phyloP scores from a whole-genome alignment of 2,329 filamentous ascomycete genomes.

The Domatiomyces catenatus region DNA sequence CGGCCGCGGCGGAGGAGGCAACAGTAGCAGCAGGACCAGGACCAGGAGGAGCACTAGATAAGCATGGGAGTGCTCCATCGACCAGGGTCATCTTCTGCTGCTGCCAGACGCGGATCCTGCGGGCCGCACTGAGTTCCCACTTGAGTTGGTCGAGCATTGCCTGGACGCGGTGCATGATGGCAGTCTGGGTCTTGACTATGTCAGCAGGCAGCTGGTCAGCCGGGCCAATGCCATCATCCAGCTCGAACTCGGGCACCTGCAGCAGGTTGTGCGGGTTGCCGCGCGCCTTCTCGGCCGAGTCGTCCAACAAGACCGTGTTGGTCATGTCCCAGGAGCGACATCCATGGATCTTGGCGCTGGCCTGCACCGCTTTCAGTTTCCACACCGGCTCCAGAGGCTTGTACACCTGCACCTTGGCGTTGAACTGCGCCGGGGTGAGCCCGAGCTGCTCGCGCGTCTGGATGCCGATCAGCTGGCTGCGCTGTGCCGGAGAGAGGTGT shows the following conservation, averaged over 20 bases:
- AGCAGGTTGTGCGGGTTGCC: slow-evolving; percentile 75
- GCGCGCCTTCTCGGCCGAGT: slow-evolving; percentile 62
- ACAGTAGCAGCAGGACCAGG: too few relatives aligned
- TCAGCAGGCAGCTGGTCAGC: slow-evolving; percentile 13
- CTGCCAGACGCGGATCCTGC: slow-evolving; percentile 25
- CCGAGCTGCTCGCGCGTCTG: slow-evolving; percentile 70
- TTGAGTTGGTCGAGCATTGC: slow-evolving; percentile 38
- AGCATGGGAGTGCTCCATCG: not conserved
- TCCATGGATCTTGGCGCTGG: slow-evolving; percentile 23
- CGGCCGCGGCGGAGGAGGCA: too few relatives aligned
- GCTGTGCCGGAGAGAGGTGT: slow-evolving; percentile 30
- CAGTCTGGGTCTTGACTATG: slow-evolving; percentile 28
- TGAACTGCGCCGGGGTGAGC: slow-evolving; percentile 50
- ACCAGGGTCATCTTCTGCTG: not conserved
- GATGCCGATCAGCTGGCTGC: slow-evolving; percentile 44
- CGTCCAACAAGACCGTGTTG: slow-evolving; percentile 84
- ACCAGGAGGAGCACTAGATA: too few relatives aligned
- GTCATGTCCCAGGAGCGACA: slow-evolving; percentile 51
- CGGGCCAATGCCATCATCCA: slow-evolving; percentile 15
- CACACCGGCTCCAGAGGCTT: slow-evolving; percentile 68
- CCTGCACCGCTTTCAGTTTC: slow-evolving; percentile 34
- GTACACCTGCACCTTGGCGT: slow-evolving; percentile 65
- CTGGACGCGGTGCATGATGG: slow-evolving; percentile 34
- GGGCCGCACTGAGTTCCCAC: slow-evolving; percentile 34
- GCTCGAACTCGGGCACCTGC: slow-evolving; percentile 58